Percentiles rank a stretch among this genome's conserved stretches.
Conservation (phyloP, 73 alveolate species). For the Effrenium voratum region DNA sequence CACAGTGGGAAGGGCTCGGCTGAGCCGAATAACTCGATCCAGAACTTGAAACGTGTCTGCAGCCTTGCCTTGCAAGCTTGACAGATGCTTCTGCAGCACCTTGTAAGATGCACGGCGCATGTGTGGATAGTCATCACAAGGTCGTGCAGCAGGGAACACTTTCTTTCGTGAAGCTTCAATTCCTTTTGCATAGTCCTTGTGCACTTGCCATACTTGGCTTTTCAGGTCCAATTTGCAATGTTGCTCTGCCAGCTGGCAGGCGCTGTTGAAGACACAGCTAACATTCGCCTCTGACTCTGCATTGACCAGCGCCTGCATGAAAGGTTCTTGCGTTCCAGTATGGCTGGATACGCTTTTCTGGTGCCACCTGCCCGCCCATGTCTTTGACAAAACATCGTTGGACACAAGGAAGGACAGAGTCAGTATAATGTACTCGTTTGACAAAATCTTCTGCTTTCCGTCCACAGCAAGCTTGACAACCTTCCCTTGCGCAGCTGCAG, state of each 20-base stretch:
- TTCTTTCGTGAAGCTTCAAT: background rate
- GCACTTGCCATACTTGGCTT: background rate
- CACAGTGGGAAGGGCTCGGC: background rate
- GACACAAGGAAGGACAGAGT: constrained; percentile 5
- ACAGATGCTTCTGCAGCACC: background rate
- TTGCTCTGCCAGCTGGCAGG: background rate
- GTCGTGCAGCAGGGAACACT: background rate
- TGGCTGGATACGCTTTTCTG: background rate
- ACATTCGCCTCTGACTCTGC: background rate
- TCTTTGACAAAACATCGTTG: background rate
- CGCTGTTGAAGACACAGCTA: background rate
- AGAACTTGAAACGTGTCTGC: background rate
- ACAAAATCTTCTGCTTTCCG: constrained; percentile 2
- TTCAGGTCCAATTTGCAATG: background rate
- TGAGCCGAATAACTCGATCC: background rate
- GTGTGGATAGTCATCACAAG: background rate
- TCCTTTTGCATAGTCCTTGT: constrained; percentile 26
- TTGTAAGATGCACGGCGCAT: constrained; percentile 7
- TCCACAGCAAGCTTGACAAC: background rate
- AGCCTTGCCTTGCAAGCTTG: background rate
- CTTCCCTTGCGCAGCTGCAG: constrained; percentile 8
- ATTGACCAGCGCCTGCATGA: background rate
- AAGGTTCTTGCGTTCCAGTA: constrained; percentile 1
- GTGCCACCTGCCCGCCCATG: background rate
- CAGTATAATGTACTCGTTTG: background rate